These are phyloP conservation scores for Nyssa sinensis DNA, from an alignment of 148 eudicot genomes.

Conservation along the genomic window DNA sequence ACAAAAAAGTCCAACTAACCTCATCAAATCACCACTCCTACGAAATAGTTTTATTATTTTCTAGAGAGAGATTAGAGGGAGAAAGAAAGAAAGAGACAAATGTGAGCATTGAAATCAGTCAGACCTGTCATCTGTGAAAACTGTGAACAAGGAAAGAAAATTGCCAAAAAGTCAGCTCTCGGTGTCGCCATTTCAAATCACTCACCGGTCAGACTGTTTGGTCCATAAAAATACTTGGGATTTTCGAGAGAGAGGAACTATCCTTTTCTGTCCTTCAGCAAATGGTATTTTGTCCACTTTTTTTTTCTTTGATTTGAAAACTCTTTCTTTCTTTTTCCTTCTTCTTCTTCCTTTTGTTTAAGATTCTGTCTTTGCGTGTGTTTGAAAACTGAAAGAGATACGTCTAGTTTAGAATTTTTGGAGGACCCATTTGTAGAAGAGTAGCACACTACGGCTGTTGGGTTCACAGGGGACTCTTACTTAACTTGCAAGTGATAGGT, in stretches of 20 bases:
- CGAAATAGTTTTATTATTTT: neutral
- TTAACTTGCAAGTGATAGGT: slow-evolving; percentile 48
- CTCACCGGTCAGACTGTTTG: slow-evolving; percentile 15
- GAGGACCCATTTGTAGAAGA: slow-evolving; percentile 5
- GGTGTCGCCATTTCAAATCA: slow-evolving; percentile 48
- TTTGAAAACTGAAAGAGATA: slow-evolving; percentile 7
- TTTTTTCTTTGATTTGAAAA: slow-evolving; percentile 6
- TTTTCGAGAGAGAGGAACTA: slow-evolving; percentile 7
- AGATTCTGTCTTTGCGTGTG: slow-evolving; percentile 5
- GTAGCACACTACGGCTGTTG: slow-evolving; percentile 7
- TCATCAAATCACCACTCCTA: slow-evolving; percentile 25
- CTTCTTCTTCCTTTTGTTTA: slow-evolving; percentile 13
- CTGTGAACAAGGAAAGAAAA: slow-evolving; percentile 1
- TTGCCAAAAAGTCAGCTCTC: slow-evolving; percentile 59
- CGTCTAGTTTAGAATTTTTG: slow-evolving; percentile 22
- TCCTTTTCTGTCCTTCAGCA: slow-evolving; percentile 8
- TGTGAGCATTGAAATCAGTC: slow-evolving; percentile 36
- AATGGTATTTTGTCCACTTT: neutral
- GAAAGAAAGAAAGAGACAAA: slow-evolving; percentile 33
- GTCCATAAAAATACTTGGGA: slow-evolving; percentile 10
- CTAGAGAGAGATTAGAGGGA: no score
- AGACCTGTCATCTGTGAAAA: slow-evolving; percentile 30
- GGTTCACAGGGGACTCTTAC: slow-evolving; percentile 29
- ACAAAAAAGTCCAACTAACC: slow-evolving; percentile 23
- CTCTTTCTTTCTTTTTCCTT: neutral